Evolutionary conservation across 75 land plant genomes (phyloP), one percentile per base, ranked within the genome.

Genomic region (Cunninghamia lanceolata): DNA sequence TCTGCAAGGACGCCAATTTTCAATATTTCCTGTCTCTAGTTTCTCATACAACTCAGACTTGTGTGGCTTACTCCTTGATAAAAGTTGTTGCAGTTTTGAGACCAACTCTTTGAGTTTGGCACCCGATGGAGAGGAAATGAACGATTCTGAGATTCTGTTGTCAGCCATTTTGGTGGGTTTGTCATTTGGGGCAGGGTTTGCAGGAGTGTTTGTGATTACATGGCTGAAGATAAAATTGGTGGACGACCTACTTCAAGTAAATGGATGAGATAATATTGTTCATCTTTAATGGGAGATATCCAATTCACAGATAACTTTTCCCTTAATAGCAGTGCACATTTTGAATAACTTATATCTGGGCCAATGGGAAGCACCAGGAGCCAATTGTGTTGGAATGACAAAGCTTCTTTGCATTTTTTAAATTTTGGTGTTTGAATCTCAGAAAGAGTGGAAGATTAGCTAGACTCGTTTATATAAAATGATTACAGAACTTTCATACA

Each of bases 11-110:
- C 54, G 79, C 59, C 89, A 85, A 54, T 88, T 88, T 53, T 15
- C 36, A 10, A 85, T 83, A 34, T 85, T 88, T 36, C 8, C 82
- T 9, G 56, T 40, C 39, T 45, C 75, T 45, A 42, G 79, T 35
- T 88, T 84, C 54, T 35, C 35, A 30, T 81, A 87, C 39, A 88
- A 85, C 34, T 36, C 43, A 35, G 87, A 56, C 17, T 56, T 85
- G 9, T 95, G 95, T 86, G 94, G 96, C 9, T 32, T 10, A 36
- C 95, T 1, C 94, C 16, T 75, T 92, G 59, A 39, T 32, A 2
- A 80, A 14, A 4, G 78, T n/a, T n/a, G 75, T 73, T 73, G 38
- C 36, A 32, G 36, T 73, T 63, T n/a, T 25, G 28, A 63, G 68
- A 34, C 11, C 36, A 11, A 13, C 34, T 3, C 14, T 30, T 34